Evolutionary conservation across 2,329 filamentous ascomycete species (phyloP).

Genomic region (Claviceps purpurea): DNA sequence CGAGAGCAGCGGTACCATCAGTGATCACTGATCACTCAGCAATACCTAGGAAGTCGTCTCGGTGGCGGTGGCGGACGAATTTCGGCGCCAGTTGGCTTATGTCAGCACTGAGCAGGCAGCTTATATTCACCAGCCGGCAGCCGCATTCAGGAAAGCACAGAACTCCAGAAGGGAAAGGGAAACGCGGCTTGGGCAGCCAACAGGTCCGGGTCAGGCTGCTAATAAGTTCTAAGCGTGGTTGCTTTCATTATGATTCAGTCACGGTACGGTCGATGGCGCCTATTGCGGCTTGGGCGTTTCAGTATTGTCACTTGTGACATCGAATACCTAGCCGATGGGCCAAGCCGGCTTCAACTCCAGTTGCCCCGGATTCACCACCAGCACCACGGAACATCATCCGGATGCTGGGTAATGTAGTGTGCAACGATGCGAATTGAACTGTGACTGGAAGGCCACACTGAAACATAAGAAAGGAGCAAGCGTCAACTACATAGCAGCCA

Average conservation of each 20-base stretch:
- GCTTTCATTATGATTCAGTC: background rate
- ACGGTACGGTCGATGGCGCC: background rate
- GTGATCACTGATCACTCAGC: too few species aligned
- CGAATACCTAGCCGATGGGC: too few species aligned
- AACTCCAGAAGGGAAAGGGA: background rate
- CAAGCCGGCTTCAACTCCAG: too few species aligned
- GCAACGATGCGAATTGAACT: background rate
- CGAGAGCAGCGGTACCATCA: background rate
- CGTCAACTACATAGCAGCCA: background rate
- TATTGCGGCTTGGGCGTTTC: background rate
- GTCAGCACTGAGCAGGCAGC: background rate
- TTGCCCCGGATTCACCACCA: too few species aligned
- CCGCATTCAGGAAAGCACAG: background rate
- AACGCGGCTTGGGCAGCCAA: background rate
- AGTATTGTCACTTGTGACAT: too few species aligned
- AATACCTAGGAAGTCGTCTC: too few species aligned
- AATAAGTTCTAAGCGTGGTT: background rate
- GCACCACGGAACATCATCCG: background rate
- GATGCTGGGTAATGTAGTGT: background rate
- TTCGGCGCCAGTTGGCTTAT: slow-evolving; percentile 4
- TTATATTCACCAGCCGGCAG: too few species aligned
- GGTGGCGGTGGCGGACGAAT: slow-evolving; percentile 1
- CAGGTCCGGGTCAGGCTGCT: background rate
- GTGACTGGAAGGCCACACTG: background rate
- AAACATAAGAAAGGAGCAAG: background rate